Base-by-base conservation (phyloP, 2,329 filamentous ascomycete genomes). In the Calonectria pteridis region DNA sequence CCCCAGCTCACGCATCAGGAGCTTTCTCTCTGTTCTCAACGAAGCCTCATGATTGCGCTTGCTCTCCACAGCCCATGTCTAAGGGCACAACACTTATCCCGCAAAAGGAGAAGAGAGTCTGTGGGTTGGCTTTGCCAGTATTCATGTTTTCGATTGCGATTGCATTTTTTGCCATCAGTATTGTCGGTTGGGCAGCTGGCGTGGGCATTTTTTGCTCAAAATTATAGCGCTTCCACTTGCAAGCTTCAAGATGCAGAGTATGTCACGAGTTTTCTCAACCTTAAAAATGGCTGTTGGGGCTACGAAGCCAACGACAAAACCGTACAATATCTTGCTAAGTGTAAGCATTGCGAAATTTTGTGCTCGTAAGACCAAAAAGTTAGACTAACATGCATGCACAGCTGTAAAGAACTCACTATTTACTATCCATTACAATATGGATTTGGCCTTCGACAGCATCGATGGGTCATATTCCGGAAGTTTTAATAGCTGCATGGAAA, bases 401-500 rank as follows among this genome's bases (percentile, higher is more conserved):
- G 53, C 53, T 26, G 53, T n/a, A 7, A 59, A 37, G 7, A 13
- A 59, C 23, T 37, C 31, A 59, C 14, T 59, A 35, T 59, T 59
- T 10, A 59, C 53, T 0, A 26, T 37, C 16, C 29, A 59, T 11
- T 59, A 33, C 53, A 59, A 59, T 26, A 59, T 37, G 31, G 53
- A 59, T 59, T 26, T 59, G 11, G 35, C 4, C 14, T 59, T 59
- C 9, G 7, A 37, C 23, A 59, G 53, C 16, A 16, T 59, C 23
- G 26, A 26, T 16, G 53, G 53, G 29, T 59, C 53, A 26, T 59
- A 59, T 35, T 26, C 53, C 3, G 53, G 53, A 26, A 59, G 53
- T 37, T 59, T 59, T 18, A 59, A 59, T 18, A 59, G 37, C 53
- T 59, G 53, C 31, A 59, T 59, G 53, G 53, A 59, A 26, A 59